Conservation (phyloP, 768 basidiomycete genomes). For the Auriculariales sp. region DNA sequence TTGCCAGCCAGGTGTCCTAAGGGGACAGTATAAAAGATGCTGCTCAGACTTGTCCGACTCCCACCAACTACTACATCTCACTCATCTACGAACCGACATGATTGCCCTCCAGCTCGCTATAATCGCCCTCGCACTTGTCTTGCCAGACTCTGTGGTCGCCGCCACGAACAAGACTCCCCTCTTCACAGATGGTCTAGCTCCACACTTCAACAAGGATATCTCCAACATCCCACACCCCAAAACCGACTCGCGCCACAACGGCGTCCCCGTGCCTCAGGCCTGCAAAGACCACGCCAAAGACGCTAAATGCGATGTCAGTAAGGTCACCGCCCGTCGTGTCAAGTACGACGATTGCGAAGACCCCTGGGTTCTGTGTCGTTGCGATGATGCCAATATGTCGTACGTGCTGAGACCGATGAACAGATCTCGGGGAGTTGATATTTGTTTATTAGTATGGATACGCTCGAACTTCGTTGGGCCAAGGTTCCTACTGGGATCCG, state of each 20-base stretch:
- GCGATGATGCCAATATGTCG: neutral
- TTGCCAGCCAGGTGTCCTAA: too few species aligned
- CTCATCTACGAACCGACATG: too few species aligned
- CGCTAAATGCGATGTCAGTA: neutral
- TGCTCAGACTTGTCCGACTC: too few species aligned
- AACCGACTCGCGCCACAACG: neutral
- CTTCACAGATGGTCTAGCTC: neutral
- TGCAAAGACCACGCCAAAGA: neutral
- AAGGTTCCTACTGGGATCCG: neutral
- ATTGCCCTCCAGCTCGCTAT: too few species aligned
- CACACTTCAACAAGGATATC: neutral
- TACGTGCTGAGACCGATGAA: neutral
- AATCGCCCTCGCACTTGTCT: too few species aligned
- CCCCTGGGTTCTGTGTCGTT: neutral
- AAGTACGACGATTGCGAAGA: neutral
- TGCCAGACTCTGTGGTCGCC: too few species aligned
- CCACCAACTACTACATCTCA: too few species aligned
- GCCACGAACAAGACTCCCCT: neutral
- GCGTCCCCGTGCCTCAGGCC: neutral
- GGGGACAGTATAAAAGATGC: too few species aligned
- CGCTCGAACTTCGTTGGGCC: neutral
- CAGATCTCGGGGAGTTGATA: neutral
- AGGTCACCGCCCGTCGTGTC: neutral
- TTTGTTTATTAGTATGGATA: neutral
- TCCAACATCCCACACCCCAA: neutral